Conservation (phyloP, 495 filamentous ascomycete species). For the Podospora pseudoanserina region DNA sequence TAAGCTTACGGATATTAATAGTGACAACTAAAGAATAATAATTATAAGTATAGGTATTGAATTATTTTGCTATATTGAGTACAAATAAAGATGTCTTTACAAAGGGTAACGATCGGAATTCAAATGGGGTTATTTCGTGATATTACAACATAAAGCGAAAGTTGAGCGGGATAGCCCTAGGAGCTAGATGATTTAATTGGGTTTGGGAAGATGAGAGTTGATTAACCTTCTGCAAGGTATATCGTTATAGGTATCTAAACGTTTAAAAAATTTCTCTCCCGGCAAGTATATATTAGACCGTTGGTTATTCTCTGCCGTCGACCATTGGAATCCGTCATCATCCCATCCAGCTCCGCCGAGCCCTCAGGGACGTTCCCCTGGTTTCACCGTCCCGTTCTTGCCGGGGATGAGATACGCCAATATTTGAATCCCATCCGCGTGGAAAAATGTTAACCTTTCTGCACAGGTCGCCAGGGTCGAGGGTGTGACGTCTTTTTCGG, state of each 20-base stretch:
- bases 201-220: too few relatives aligned
- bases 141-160: too few relatives aligned
- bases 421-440: constrained; percentile 42
- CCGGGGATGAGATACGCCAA: constrained; percentile 55
- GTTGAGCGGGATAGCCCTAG: too few relatives aligned
- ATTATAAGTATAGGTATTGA: background rate
- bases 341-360: constrained; percentile 43
- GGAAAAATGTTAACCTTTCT: constrained; percentile 52
- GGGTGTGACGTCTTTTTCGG: constrained; percentile 75
- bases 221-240: too few relatives aligned
- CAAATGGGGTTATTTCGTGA: too few relatives aligned
- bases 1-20: background rate
- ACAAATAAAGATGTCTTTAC: background rate
- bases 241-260: too few relatives aligned
- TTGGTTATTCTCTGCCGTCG: constrained; percentile 25
- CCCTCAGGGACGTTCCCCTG: constrained; percentile 41
- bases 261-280: background rate
- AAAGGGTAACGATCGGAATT: background rate
- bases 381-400: constrained; percentile 43
- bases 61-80: background rate
- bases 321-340: constrained; percentile 54
- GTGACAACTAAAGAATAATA: background rate
- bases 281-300: background rate
- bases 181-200: too few relatives aligned
- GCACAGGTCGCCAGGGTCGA: constrained; percentile 59